phyloP scores from a whole-genome alignment of 176 grass and related monocot species.

The Raddia guianensis region DNA sequence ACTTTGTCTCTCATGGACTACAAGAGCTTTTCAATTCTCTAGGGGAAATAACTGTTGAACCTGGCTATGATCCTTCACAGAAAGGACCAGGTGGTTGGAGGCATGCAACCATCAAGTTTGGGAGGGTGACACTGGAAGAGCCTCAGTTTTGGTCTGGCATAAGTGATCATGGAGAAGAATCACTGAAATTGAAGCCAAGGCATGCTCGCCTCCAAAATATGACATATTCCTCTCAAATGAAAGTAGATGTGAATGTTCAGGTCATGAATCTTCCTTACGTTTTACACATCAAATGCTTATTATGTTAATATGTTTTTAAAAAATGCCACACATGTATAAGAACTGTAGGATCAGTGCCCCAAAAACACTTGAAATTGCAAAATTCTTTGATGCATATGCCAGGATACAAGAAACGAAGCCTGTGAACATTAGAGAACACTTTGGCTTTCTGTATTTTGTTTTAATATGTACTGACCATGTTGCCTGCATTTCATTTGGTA shows the following conservation, averaged over 20 bases:
- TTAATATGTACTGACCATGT: background rate
- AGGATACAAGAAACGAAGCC: background rate
- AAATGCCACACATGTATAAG: background rate
- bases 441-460: slow-evolving; percentile 5
- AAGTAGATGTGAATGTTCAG: slow-evolving; percentile 73
- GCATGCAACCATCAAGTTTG: slow-evolving; percentile 75
- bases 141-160: slow-evolving; percentile 71
- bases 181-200: slow-evolving; percentile 60
- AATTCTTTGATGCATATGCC: background rate
- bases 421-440: background rate
- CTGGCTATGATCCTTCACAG: slow-evolving; percentile 83
- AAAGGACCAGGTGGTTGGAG: slow-evolving; percentile 72
- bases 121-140: slow-evolving; percentile 59
- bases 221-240: slow-evolving; percentile 78
- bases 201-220: slow-evolving; percentile 93
- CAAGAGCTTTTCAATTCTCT: slow-evolving; percentile 85
- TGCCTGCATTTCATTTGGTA: slow-evolving; percentile 18
- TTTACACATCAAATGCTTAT: slow-evolving; percentile 10
- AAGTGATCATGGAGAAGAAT: slow-evolving; percentile 45
- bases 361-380: background rate
- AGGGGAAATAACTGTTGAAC: slow-evolving; percentile 75
- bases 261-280: slow-evolving; percentile 36
- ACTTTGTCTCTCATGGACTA: slow-evolving; percentile 74
- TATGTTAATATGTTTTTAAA: slow-evolving; percentile 7
- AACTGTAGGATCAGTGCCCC: background rate